Evolutionary conservation across 108 stramenopile genomes (phyloP), one percentile per base, ranked within the genome.

Genomic region (Conticribra weissflogii): DNA sequence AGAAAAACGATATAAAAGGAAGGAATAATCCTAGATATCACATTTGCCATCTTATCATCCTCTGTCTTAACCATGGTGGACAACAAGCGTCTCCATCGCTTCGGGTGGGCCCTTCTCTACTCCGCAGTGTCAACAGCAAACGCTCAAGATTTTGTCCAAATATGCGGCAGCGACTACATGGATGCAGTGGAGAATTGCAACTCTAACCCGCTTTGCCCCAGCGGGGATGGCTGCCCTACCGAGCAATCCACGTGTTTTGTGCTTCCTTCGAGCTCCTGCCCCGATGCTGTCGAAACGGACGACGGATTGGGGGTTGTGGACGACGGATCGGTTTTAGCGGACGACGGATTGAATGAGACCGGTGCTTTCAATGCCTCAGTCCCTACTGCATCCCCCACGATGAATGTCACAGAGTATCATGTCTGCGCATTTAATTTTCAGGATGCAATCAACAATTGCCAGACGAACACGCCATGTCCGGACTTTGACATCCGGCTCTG

Each of bases 81-180:
- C 8, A 41, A 41, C 5, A 41, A 41, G 36, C 5, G 5, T 12
- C 12, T 41, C 36, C 36, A 12, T 12, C 36, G 5, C 36, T 12
- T 41, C 36, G 36, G 36, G 8, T 41, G 36, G 36, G 8, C 36
- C 36, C 36, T 41, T 41, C 36, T 41, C 36, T 12, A 41, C 36
- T 9, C 5, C 8, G 12, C 36, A 12, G 36, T 9, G 8, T 41
- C 24, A 24, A 14, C 47, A 14, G 27, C 46, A 25, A 22, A 19
- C 23, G 46, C 62, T 48, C 59, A 60, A 60, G 12, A 30, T 17
- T 23, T 60, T 1, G 48, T 71, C 60, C 23, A 33, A 31, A 61
- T 72, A 17, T 72, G 71, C 61, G 71, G 71, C 14, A 22, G 17
- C 60, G 28, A 48, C 16, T 72, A 72, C 54, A 28, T 3, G 25